phyloP scores from a whole-genome alignment of 495 filamentous ascomycete genomes.

The Trichoderma reesei region DNA sequence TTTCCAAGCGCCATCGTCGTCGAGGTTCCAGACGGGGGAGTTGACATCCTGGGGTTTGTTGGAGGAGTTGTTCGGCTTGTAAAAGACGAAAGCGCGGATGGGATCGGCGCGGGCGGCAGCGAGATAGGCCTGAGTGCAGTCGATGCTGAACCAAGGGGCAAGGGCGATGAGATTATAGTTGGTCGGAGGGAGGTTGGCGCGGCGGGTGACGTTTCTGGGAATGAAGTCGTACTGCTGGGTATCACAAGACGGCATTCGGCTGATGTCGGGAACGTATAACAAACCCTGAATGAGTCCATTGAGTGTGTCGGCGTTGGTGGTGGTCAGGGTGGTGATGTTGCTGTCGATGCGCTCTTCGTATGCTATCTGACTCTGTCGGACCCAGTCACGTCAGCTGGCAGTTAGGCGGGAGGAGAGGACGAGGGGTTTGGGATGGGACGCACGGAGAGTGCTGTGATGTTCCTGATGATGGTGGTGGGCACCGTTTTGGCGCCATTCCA shows the following conservation, averaged over 20 bases:
- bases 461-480: slow-evolving; percentile 37
- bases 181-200: slow-evolving; percentile 57
- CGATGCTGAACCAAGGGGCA: slow-evolving; percentile 73
- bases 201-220: slow-evolving; percentile 64
- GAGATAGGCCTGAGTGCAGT: slow-evolving; percentile 63
- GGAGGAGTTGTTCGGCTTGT: slow-evolving; percentile 48
- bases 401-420: background rate
- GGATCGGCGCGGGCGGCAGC: slow-evolving; percentile 46
- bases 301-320: slow-evolving; percentile 40
- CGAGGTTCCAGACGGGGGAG: slow-evolving; percentile 54
- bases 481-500: slow-evolving; percentile 15
- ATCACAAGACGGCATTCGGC: slow-evolving; percentile 45
- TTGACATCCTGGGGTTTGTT: slow-evolving; percentile 49
- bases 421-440: slow-evolving; percentile 12
- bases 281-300: slow-evolving; percentile 57
- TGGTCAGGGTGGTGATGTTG: slow-evolving; percentile 63
- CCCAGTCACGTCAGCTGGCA: background rate
- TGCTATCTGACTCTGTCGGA: slow-evolving; percentile 48
- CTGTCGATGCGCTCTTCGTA: slow-evolving; percentile 51
- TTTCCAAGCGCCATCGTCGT: slow-evolving; percentile 57
- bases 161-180: slow-evolving; percentile 58
- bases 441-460: slow-evolving; percentile 40
- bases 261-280: slow-evolving; percentile 70
- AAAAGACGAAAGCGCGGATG: slow-evolving; percentile 65
- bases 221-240: slow-evolving; percentile 47